Conservation (phyloP, 805 yeast genomes). For the Brettanomyces anomalus region DNA sequence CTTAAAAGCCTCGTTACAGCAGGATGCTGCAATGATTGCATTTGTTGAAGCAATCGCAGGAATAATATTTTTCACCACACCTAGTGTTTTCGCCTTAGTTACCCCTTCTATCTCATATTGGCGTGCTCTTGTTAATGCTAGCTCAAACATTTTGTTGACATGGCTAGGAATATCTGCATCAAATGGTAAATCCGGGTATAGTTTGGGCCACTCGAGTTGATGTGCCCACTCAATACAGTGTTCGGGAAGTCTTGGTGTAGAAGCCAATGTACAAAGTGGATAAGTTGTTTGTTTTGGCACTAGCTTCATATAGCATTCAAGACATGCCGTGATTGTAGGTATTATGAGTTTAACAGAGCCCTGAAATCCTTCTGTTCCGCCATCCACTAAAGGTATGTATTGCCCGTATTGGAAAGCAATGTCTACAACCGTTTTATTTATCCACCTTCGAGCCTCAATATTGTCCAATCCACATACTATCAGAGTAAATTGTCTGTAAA, state of each 20-base stretch:
- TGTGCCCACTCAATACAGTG: constrained; percentile 92
- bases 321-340: constrained; percentile 83
- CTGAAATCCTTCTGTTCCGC: constrained; percentile 91
- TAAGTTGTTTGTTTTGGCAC: constrained; percentile 56
- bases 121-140: constrained; percentile 50
- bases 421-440: constrained; percentile 59
- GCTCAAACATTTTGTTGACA: constrained; percentile 50
- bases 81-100: constrained; percentile 61
- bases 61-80: constrained; percentile 84
- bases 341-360: constrained; percentile 86
- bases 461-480: constrained; percentile 85
- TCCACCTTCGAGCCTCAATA: constrained; percentile 87
- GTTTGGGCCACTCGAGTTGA: constrained; percentile 62
- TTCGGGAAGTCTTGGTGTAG: constrained; percentile 89
- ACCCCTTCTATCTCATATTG: constrained; percentile 68
- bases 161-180: constrained; percentile 66
- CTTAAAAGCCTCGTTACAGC: constrained; percentile 81
- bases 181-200: constrained; percentile 36
- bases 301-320: constrained; percentile 82
- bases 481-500: constrained; percentile 58
- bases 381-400: constrained; percentile 72
- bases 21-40: constrained; percentile 82
- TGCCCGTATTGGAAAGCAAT: constrained; percentile 44
- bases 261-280: constrained; percentile 91
- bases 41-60: constrained; percentile 95